Evolutionary conservation across 2,329 filamentous ascomycete species (phyloP).

Genomic region (Neofusicoccum ribis): DNA sequence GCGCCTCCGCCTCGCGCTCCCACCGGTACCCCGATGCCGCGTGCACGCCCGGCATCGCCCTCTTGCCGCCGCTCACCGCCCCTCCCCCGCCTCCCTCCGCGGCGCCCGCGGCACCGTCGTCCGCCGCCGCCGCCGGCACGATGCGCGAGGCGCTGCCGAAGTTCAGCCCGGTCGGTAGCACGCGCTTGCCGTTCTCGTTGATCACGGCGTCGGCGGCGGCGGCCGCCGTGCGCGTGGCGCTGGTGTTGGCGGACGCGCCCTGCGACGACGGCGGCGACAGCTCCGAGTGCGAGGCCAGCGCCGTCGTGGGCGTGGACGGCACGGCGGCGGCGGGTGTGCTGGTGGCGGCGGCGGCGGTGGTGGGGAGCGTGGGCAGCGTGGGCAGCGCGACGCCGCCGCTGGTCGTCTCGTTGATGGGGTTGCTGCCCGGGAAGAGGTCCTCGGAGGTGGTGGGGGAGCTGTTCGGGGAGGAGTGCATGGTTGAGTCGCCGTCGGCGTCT

Average conservation of each 20-base stretch:
- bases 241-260: constrained; percentile 24
- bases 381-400: constrained; percentile 40
- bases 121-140: not conserved
- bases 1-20: constrained; percentile 37
- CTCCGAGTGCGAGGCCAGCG: constrained; percentile 40
- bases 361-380: constrained; percentile 41
- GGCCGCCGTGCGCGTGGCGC: not conserved
- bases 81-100: not conserved
- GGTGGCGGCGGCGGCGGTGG: constrained; percentile 9
- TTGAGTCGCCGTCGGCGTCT: constrained; percentile 57
- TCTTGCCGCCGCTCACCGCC: not conserved
- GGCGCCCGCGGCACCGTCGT: not conserved
- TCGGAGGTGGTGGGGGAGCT: constrained; percentile 33
- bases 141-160: not conserved
- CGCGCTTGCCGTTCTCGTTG: constrained; percentile 41
- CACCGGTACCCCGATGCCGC: constrained; percentile 39
- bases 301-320: constrained; percentile 22
- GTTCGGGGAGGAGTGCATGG: constrained; percentile 53
- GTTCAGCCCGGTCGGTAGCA: constrained; percentile 23
- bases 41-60: constrained; percentile 21
- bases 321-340: constrained; percentile 25
- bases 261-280: constrained; percentile 59
- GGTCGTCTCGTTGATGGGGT: not conserved
- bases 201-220: constrained; percentile 20
- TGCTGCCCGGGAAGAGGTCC: constrained; percentile 43